Conservation (phyloP, 202 grass and related monocot species). For the Hordeum pubiflorum region DNA sequence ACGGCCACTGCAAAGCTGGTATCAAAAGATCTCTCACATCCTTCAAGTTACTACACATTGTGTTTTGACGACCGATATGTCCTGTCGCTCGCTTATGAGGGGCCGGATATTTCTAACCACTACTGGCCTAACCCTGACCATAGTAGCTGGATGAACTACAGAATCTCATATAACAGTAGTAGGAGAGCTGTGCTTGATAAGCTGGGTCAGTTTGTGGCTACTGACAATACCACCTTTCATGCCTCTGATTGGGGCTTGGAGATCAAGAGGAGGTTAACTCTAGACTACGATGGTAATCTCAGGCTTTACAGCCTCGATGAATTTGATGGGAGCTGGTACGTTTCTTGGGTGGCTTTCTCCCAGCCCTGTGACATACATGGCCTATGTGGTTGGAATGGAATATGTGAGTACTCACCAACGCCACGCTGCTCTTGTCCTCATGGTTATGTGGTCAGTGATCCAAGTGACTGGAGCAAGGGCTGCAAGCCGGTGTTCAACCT, state of each 20-base stretch:
- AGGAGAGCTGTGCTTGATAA: slow-evolving; percentile 26
- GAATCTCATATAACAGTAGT: slow-evolving; percentile 26
- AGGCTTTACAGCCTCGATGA: slow-evolving; percentile 55
- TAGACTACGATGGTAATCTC: slow-evolving; percentile 52
- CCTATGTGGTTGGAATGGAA: slow-evolving; percentile 38
- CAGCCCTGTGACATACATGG: slow-evolving; percentile 42
- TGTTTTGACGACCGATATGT: slow-evolving; percentile 31
- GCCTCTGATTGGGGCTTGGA: slow-evolving; percentile 29
- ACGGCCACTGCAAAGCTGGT: slow-evolving; percentile 28
- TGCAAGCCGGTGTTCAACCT: slow-evolving; percentile 22
- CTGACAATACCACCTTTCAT: slow-evolving; percentile 30
- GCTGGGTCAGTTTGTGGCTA: slow-evolving; percentile 24
- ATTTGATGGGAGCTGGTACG: slow-evolving; percentile 12
- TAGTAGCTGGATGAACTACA: slow-evolving; percentile 27
- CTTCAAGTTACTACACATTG: slow-evolving; percentile 29
- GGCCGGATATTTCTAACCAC: slow-evolving; percentile 24
- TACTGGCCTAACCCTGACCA: slow-evolving; percentile 48
- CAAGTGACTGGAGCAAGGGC: slow-evolving; percentile 44
- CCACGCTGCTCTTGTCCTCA: slow-evolving; percentile 40
- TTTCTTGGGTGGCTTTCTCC: slow-evolving; percentile 44
- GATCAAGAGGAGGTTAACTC: slow-evolving; percentile 38
- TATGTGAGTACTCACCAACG: slow-evolving; percentile 27
- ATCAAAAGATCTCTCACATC: slow-evolving; percentile 16
- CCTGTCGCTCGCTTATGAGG: slow-evolving; percentile 35
- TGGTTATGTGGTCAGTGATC: slow-evolving; percentile 29